A percentile compares a stretch with the other conserved stretches of the same genome.
phyloP scores from a whole-genome alignment of 257 asterid species.

The Ehretia macrophylla region DNA sequence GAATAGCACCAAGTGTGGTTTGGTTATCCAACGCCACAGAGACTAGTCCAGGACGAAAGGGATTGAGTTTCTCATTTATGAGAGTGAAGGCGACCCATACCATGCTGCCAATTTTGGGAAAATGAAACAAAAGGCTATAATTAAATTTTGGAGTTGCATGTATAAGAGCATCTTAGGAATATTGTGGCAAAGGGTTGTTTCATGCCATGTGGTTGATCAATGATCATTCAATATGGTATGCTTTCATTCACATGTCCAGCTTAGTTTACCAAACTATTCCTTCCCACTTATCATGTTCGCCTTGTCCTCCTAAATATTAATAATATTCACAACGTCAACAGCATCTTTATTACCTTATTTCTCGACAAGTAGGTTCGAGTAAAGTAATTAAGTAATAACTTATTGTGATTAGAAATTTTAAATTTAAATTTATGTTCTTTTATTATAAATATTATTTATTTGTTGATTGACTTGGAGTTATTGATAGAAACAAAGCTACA shows the following conservation, averaged over 20 bases:
- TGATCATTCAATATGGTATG: background rate
- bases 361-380: too few species aligned
- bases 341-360: too few species aligned
- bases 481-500: too few species aligned
- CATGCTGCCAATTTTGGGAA: background rate
- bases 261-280: background rate
- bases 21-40: background rate
- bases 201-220: background rate
- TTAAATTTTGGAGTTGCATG: background rate
- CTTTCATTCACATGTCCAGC: background rate
- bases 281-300: too few species aligned
- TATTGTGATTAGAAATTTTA: too few species aligned
- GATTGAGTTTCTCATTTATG: background rate
- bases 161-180: background rate
- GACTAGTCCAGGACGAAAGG: background rate
- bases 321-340: too few species aligned
- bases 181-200: background rate
- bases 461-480: too few species aligned
- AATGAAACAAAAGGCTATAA: background rate
- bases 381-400: too few species aligned
- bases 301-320: too few species aligned
- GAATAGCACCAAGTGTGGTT: background rate
- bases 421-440: too few species aligned
- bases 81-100: conserved; percentile 12
- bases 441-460: too few species aligned